Evolutionary conservation across 2,329 filamentous ascomycete species (phyloP), one percentile per base, ranked within the genome.

Genomic region (Thielaviopsis populi): DNA sequence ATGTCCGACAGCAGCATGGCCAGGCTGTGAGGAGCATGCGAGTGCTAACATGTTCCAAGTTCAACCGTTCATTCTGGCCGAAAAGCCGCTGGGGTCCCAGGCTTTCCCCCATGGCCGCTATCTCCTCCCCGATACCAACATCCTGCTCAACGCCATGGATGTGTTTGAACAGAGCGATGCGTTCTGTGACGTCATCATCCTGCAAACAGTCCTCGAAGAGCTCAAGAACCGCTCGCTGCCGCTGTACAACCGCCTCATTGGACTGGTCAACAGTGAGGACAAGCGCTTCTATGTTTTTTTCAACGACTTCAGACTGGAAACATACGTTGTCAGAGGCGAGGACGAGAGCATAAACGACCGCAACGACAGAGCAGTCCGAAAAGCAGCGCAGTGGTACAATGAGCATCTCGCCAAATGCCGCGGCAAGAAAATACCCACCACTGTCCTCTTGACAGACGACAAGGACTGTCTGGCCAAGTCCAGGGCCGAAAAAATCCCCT

Each of bases 221-320:
- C 82, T 99, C 66, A 89, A 91, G 72, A 96, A 96, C 73, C 84
- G 91, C 69, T 97, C 92, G 13, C 75, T 97, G 67, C 94, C 94
- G 50, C 83, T 99, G 43, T 99, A 97, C 77, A 96, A 96, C 74
- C 88, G 94, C 46, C 79, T 99, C 60, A 84, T 97, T 68, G 85
- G 88, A 24, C 79, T 99, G 68, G 95, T 91, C 46, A 95, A 92
- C 75, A 96, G 92, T 71, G 91, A 96, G 70, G 91, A 95, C 68
- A 99, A 99, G 79, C 85, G 92, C 63, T 97, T 96, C 73, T 96
- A 97, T 71, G 89, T 99, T 62, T 99, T 99, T 74, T 97, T 97
- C 82, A 99, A 99, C 73, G 94, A 99, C 70, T 99, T 99, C 72
- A 83, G 92, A 61, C 79, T 91, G 46, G 95, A 99, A 74, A 99